Evolutionary conservation across 1,139 yeast genomes (phyloP).

Genomic region (Kazachstania sp.): DNA sequence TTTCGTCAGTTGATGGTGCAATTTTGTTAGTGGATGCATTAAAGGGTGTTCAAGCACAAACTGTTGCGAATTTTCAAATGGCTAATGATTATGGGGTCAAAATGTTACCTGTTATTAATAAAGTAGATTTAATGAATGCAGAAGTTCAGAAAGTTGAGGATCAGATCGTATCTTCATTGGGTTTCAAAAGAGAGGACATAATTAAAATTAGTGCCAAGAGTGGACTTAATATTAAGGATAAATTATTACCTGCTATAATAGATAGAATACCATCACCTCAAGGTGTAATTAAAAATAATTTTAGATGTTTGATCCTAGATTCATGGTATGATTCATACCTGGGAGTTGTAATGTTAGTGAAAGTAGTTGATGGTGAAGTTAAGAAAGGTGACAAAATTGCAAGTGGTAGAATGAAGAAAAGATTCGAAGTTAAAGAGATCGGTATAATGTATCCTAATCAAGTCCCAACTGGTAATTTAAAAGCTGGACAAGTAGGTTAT

Average conservation of each 20-base stretch:
- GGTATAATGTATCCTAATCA: constrained; percentile 95
- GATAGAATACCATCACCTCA: constrained; percentile 68
- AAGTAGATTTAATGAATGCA: constrained; percentile 77
- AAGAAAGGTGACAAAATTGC: constrained; percentile 65
- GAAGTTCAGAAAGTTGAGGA: constrained; percentile 73
- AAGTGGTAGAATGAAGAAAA: constrained; percentile 68
- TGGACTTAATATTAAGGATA: constrained; percentile 61
- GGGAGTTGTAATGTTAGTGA: constrained; percentile 84
- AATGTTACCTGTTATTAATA: constrained; percentile 82
- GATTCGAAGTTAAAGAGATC: constrained; percentile 82
- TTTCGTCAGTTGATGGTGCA: constrained; percentile 96
- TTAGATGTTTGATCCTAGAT: constrained; percentile 77
- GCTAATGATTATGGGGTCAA: constrained; percentile 82
- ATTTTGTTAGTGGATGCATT: constrained; percentile 83
- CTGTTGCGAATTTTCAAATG: constrained; percentile 87
- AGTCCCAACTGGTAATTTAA: constrained; percentile 49
- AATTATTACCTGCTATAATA: constrained; percentile 69
- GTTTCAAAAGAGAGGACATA: constrained; percentile 64
- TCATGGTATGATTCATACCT: constrained; percentile 94
- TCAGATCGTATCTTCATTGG: constrained; percentile 79
- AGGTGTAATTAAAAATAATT: constrained; percentile 47
- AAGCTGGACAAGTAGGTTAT: constrained; percentile 93
- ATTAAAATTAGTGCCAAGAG: constrained; percentile 89
- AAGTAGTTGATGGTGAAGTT: constrained; percentile 74
- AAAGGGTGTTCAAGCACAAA: constrained; percentile 96